These are phyloP conservation scores for Quercus lobata DNA, from an alignment of 331 rosid species.

Conservation along the genomic window DNA sequence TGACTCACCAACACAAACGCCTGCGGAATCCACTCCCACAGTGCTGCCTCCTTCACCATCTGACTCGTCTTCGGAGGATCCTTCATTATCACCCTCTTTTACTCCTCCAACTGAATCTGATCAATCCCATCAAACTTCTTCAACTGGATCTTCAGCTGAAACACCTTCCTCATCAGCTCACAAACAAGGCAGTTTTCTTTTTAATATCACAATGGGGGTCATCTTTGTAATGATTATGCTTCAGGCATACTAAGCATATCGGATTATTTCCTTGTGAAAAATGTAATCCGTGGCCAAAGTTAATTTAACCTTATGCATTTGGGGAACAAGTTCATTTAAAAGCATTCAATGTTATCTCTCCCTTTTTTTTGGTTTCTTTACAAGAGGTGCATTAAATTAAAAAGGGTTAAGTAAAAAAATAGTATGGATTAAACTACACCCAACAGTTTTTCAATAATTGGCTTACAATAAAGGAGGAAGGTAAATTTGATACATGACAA, in stretches of 20 bases:
- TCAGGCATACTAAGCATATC: slow-evolving; percentile 26
- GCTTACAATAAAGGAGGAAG: too few species aligned
- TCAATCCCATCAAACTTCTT: slow-evolving; percentile 24
- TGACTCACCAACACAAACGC: slow-evolving; percentile 31
- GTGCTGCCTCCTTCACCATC: slow-evolving; percentile 12
- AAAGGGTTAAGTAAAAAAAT: too few species aligned
- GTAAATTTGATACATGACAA: too few species aligned
- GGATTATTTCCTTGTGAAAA: background rate
- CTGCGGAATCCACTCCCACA: slow-evolving; percentile 6
- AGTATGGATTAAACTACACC: too few species aligned
- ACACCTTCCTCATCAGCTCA: slow-evolving; percentile 35
- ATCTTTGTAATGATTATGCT: slow-evolving; percentile 26
- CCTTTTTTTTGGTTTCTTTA: too few species aligned
- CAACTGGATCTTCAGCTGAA: slow-evolving; percentile 25
- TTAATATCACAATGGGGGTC: slow-evolving; percentile 20
- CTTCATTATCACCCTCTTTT: slow-evolving; percentile 23
- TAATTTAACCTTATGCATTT: background rate
- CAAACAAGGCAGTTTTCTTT: slow-evolving; percentile 18
- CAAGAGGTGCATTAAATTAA: too few species aligned
- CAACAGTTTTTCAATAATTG: too few species aligned
- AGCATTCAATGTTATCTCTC: background rate
- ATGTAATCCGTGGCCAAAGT: background rate
- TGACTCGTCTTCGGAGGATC: too few species aligned
- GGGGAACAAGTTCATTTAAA: background rate
- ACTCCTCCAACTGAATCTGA: slow-evolving; percentile 40